Evolutionary conservation across 1,284 basidiomycete species (phyloP), one percentile per base, ranked within the genome.

Genomic region (Moesziomyces globuligerus): DNA sequence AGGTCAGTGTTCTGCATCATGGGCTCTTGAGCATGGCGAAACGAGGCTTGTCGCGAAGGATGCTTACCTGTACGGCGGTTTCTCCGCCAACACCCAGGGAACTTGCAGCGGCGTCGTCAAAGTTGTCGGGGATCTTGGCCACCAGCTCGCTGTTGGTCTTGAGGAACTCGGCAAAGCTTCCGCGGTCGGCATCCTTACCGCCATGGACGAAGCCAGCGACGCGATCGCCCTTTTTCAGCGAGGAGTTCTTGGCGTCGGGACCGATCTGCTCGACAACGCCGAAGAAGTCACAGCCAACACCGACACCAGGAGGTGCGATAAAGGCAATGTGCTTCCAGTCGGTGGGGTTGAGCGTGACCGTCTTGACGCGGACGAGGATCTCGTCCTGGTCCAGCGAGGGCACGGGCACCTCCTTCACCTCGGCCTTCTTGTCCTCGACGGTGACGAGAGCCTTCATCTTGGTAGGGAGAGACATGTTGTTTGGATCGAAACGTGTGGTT

Each of bases 251-350:
- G 26, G 60, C 64, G 11, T 60, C 34, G 23, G 64, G 54, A 1
- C 66, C 88, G 34, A 89, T 77, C 45, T 84, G 83, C 21, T 85
- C 85, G 21, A 90, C 86, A 4, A 85, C 83, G 11, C 89, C 89
- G 26, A 86, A 85, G 43, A 85, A 86, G 72, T 90, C 89, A 18
- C 82, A 84, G 6, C 89, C 89, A 10, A 87, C 78, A 7, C 87
- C 80, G 8, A 84, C 83, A 39, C 80, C 80, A 9, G 80, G 74
- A 70, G 72, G 82, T 4, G 72, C 52, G 21, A 79, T 57, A 42
- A 75, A 52, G 80, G 83, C 82, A 81, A 78, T 83, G 82, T 64
- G 78, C 74, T 78, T 77, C 77, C 75, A 78, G 49, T 81, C 79
- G 13, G 79, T 80, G 7, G 79, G 79, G 58, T 81, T 81, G 57